Conservation (phyloP, 2,329 filamentous ascomycete species). For the Seiridium unicorne region DNA sequence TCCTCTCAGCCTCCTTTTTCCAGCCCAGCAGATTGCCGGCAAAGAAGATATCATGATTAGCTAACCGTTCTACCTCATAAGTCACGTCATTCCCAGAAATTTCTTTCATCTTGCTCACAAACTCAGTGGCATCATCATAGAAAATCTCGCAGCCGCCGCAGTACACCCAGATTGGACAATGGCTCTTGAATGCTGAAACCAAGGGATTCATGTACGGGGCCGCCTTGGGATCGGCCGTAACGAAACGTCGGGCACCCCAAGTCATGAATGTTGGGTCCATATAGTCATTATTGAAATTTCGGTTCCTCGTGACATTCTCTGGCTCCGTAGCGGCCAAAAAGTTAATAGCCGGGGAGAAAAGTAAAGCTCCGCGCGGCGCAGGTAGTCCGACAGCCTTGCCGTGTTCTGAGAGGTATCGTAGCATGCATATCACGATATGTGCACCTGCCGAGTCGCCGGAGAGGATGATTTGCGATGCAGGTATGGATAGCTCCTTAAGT, state of each 20-base stretch:
- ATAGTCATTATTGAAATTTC: constrained; percentile 12
- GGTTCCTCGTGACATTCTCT: constrained; percentile 12
- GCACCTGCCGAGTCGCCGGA: constrained; percentile 49
- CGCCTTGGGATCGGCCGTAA: constrained; percentile 10
- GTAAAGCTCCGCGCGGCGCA: constrained; percentile 35
- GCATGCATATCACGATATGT: constrained; percentile 40
- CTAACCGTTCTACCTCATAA: constrained; percentile 33
- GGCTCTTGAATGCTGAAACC: constrained; percentile 31
- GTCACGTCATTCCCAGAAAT: constrained; percentile 36
- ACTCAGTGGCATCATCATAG: constrained; percentile 34
- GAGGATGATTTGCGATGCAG: constrained; percentile 37
- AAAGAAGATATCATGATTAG: constrained; percentile 42
- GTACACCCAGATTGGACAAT: constrained; percentile 38
- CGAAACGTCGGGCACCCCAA: not conserved
- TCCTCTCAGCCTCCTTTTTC: not conserved
- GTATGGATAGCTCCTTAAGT: constrained; percentile 34
- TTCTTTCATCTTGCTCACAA: constrained; percentile 32
- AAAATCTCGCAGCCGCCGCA: constrained; percentile 39
- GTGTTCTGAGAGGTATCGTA: constrained; percentile 43
- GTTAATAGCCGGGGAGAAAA: constrained; percentile 14
- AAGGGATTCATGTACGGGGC: constrained; percentile 34
- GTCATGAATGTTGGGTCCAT: not conserved
- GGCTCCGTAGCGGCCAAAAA: constrained; percentile 15
- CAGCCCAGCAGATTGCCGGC: not conserved
- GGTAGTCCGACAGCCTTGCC: constrained; percentile 30